Evolutionary conservation across 768 basidiomycete species (phyloP).

Genomic region (Naganishia kalamii): DNA sequence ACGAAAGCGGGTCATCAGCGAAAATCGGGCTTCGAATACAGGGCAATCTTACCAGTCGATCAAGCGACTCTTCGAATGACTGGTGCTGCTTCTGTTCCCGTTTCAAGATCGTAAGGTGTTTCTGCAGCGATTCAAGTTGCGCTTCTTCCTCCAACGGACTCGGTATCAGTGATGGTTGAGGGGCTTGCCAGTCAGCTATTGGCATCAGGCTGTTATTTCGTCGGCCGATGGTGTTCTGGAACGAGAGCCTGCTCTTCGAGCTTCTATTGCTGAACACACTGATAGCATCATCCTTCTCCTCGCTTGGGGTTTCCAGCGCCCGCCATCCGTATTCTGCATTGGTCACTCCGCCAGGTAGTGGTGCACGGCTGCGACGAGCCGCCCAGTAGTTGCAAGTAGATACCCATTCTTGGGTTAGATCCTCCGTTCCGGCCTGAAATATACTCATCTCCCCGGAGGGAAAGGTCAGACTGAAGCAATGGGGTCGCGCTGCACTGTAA

Average conservation of each 20-base stretch:
- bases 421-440: slow-evolving; percentile 97
- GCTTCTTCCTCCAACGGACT: slow-evolving; percentile 86
- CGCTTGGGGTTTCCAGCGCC: slow-evolving; percentile 50
- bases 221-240: slow-evolving; percentile 28
- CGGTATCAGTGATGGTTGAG: slow-evolving; percentile 71
- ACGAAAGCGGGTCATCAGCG: slow-evolving; percentile 2
- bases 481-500: slow-evolving; percentile 79
- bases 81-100: slow-evolving; percentile 77
- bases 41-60: slow-evolving; percentile 25
- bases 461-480: slow-evolving; percentile 90
- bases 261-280: slow-evolving; percentile 71
- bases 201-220: slow-evolving; percentile 55
- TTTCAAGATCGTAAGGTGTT: slow-evolving; percentile 69
- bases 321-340: slow-evolving; percentile 99
- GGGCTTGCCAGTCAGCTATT: slow-evolving; percentile 92
- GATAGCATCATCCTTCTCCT: slow-evolving; percentile 49
- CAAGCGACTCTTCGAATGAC: slow-evolving; percentile 68
- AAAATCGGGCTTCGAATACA: neutral
- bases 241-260: slow-evolving; percentile 62
- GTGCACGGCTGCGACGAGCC: slow-evolving; percentile 88
- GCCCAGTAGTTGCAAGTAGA: slow-evolving; percentile 99
- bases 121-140: slow-evolving; percentile 80
- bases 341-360: slow-evolving; percentile 88
- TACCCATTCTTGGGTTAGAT: slow-evolving; percentile 98
- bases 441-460: slow-evolving; percentile 88